A percentile compares a stretch with the other conserved stretches of the same genome.
phyloP scores from a whole-genome alignment of 78 protist species.

The Goniomonas avonlea region DNA sequence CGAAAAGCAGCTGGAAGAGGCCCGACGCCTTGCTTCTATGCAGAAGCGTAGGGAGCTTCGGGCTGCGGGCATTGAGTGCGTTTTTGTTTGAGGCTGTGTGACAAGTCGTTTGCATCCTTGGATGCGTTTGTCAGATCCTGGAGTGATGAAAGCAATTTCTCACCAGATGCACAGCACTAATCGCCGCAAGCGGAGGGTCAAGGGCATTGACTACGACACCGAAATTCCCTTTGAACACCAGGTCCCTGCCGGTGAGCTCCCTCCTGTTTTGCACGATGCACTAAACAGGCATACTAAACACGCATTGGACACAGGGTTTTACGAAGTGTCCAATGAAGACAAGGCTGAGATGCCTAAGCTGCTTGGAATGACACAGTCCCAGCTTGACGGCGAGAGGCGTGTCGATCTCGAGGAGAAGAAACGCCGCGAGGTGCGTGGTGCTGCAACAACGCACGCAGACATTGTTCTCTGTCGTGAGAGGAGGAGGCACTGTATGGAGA shows the following conservation, averaged over 20 bases:
- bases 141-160: background rate
- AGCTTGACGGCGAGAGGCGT: constrained; percentile 26
- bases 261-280: background rate
- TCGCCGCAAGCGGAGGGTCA: background rate
- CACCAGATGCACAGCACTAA: background rate
- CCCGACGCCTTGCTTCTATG: constrained; percentile 85
- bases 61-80: constrained; percentile 81
- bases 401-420: constrained; percentile 23
- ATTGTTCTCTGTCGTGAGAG: too few relatives aligned
- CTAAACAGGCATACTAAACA: background rate
- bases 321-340: constrained; percentile 34
- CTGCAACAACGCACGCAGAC: too few relatives aligned
- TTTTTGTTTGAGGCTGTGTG: constrained; percentile 18
- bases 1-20: constrained; percentile 94
- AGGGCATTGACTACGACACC: constrained; percentile 32
- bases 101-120: background rate
- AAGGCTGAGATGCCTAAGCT: background rate
- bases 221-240: constrained; percentile 41
- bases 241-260: constrained; percentile 1
- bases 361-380: background rate
- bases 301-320: constrained; percentile 19
- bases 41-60: constrained; percentile 91
- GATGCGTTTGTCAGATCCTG: background rate
- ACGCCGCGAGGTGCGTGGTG: too few relatives aligned
- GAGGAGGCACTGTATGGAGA: too few relatives aligned